Conservation (phyloP, 202 grass and related monocot species). For the Miscanthus sacchariflorus region DNA sequence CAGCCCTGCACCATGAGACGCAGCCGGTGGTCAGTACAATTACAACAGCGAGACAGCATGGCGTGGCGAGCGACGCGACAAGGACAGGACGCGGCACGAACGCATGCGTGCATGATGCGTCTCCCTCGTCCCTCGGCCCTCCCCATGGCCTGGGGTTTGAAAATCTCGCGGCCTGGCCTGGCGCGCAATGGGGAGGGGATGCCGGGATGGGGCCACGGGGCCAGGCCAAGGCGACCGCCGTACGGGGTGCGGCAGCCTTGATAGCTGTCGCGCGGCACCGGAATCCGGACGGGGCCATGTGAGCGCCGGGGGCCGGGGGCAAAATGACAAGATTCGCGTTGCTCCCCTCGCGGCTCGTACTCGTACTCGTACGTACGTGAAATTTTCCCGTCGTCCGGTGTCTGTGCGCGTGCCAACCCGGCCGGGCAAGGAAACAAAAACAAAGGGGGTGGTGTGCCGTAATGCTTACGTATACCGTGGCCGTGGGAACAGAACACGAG, state of each 20-base stretch:
- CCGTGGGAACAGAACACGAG: background rate
- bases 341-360: background rate
- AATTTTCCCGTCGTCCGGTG: background rate
- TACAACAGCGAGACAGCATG: background rate
- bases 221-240: constrained; percentile 29
- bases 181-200: background rate
- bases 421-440: background rate
- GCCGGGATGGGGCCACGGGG: too few species aligned
- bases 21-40: background rate
- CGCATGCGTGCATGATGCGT: too few species aligned
- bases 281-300: constrained; percentile 28
- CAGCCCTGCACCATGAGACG: constrained; percentile 59
- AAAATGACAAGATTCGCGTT: constrained; percentile 52
- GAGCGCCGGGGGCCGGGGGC: background rate
- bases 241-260: constrained; percentile 47
- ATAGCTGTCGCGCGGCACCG: constrained; percentile 28
- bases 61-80: too few species aligned
- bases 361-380: background rate
- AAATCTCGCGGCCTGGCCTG: background rate
- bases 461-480: constrained; percentile 41
- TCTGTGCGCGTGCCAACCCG: constrained; percentile 12
- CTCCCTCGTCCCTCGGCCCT: too few species aligned
- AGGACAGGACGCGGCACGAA: too few species aligned
- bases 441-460: background rate
- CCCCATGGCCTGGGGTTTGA: background rate